phyloP scores from a whole-genome alignment of 2,329 filamentous ascomycete genomes.

The Colletotrichum sp. region DNA sequence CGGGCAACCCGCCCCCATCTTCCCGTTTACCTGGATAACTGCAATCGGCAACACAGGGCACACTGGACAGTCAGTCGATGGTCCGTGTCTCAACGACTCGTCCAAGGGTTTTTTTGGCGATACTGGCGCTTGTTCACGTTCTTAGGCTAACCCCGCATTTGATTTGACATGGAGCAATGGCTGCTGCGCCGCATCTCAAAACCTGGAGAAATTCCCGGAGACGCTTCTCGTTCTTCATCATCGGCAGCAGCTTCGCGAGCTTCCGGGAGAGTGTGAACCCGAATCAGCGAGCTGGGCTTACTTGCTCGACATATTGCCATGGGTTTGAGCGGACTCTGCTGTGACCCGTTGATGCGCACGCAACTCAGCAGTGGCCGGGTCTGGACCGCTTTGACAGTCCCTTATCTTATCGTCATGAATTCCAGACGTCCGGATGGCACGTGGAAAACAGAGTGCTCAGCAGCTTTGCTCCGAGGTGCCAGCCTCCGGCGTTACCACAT shows the following conservation, averaged over 20 bases:
- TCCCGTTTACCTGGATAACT: neutral
- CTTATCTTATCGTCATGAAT: constrained; percentile 5
- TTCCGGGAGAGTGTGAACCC: neutral
- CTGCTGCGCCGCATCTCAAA: neutral
- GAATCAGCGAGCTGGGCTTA: neutral
- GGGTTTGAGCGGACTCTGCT: neutral
- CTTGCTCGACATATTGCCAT: neutral
- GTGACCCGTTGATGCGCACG: neutral
- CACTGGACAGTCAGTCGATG: neutral
- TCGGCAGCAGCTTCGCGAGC: neutral
- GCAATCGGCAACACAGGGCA: neutral
- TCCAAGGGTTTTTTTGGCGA: neutral
- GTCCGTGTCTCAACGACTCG: neutral
- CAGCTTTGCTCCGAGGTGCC: neutral
- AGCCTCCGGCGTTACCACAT: neutral
- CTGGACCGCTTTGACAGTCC: neutral
- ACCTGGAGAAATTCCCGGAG: neutral
- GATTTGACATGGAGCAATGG: neutral
- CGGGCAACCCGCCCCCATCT: neutral
- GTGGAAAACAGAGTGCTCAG: neutral
- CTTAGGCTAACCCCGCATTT: neutral
- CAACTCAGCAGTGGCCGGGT: neutral
- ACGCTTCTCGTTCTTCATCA: neutral
- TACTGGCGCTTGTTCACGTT: neutral
- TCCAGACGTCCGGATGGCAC: neutral